Evolutionary conservation across 768 basidiomycete genomes (phyloP), one percentile per base, ranked within the genome.

Genomic region (Lactarius akahatsu): DNA sequence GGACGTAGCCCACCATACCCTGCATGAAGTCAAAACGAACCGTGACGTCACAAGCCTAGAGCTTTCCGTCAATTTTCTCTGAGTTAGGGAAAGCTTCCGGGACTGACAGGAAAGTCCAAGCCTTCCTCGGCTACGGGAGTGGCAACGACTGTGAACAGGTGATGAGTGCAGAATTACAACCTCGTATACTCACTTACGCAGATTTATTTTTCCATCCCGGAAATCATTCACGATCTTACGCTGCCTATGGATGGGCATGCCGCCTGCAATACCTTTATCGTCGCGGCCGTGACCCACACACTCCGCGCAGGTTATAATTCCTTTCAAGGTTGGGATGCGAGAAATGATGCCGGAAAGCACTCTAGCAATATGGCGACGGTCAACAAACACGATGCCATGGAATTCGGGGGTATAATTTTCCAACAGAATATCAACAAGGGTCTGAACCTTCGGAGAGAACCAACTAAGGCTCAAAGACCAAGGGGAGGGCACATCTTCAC

Each of bases 101-200:
- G 28, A 76, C 84, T 62, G 72, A 90, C 89, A 28, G 89, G 90
- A 77, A 96, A 93, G 74, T 96, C 94, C 20, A 96, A 82, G 0
- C 94, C 94, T 78, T 96, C 94, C 76, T 96, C 94, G 0, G 92
- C 94, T 16, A 96, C 92, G 6, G 88, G 87, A 0, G 92, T 94
- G 4, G 92, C 90, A 69, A 95, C 80, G 26, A 95, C 89, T 87
- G 65, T 20, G 41, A 59, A 59, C 47, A 36, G 20, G 23, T 59
- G 50, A 40, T 67, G 28, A 62, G 52, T 47, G 52, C 32, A 11
- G 13, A 18, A 20, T 55, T 26, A 40, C 16, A 23, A 43, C 2
- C 20, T 28, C 63, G 10, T 41, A 59, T 41, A n/a, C 38, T 16
- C 30, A 82, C 87, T 70, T 73, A 91, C 90, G 77, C 56, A 92